Base-by-base conservation (phyloP, 305 asterid genomes). In the Petunia hybrid region DNA sequence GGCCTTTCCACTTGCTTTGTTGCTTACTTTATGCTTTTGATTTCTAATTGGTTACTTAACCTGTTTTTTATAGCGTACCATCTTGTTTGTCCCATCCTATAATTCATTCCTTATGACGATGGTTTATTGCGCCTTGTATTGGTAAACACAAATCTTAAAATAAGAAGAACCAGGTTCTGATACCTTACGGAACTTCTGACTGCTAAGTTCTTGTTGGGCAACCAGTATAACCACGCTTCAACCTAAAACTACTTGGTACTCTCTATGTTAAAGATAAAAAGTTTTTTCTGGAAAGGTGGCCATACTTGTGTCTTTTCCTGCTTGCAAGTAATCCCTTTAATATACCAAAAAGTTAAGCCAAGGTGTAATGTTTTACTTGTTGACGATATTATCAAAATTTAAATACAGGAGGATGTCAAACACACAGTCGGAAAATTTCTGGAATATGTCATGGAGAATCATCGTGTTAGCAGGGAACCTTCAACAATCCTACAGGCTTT, bases 361-460 rank as follows among this genome's bases (percentile, higher is more conserved):
- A 70, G 42, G 5, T 31, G 13, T 70, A 8, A 22, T 46, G 41
- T 70, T 45, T 51, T 39, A 40, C 80, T 70, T 10, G 16, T 46
- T n/a, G 60, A 57, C 83, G 53, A 56, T 78, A 78, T 85, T 45
- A 82, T 59, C 56, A 80, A 82, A 80, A 64, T 48, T 60, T 71
- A 80, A 83, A 86, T 94, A 88, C 97, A 97, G 99, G 94, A 89
- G 2, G 94, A 86, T 85, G 90, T 89, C 87, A 80, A 83, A 86
- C 84, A 61, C 71, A 73, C 69, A 60, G 90, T 84, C 76, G 85
- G 79, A 83, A 86, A 65, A 55, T 90, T 97, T 87, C 84, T 93
- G 90, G 95, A 91, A 69, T 93, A 94, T 91, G 92, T 93, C 59
- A 86, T 91, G 87, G 85, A 87, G 89, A 93, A 90, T 86, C 92